phyloP scores from a whole-genome alignment of 2,329 filamentous ascomycete species.

The Cladosporium sphaerospermum region DNA sequence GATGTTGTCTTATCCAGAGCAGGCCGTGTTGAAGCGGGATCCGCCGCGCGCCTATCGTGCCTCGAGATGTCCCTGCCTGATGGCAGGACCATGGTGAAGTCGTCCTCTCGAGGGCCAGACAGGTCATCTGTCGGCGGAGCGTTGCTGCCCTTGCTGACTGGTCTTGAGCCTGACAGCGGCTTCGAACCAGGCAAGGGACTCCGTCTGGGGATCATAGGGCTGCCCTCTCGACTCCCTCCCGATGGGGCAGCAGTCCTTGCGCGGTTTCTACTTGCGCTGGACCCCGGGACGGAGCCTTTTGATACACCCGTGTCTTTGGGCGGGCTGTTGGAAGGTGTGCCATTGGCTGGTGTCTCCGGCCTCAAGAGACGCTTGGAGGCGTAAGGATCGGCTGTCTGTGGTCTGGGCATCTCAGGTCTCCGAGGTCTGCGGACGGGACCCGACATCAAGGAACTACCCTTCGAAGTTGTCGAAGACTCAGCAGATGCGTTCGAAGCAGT shows the following conservation, averaged over 20 bases:
- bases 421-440: slow-evolving; percentile 53
- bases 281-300: slow-evolving; percentile 23
- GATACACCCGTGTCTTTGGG: slow-evolving; percentile 29
- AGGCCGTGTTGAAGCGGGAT: slow-evolving; percentile 21
- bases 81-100: slow-evolving; percentile 44
- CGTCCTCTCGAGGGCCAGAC: slow-evolving; percentile 32
- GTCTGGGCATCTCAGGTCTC: slow-evolving; percentile 41
- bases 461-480: slow-evolving; percentile 26
- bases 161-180: slow-evolving; percentile 20
- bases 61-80: slow-evolving; percentile 17
- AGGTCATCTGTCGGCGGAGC: slow-evolving; percentile 18
- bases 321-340: slow-evolving; percentile 41
- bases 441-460: slow-evolving; percentile 46
- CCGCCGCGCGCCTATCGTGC: not conserved
- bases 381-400: slow-evolving; percentile 52
- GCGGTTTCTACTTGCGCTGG: slow-evolving; percentile 24
- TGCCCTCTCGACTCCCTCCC: slow-evolving; percentile 26
- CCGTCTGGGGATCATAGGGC: slow-evolving; percentile 23
- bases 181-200: slow-evolving; percentile 19
- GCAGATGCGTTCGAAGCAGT: slow-evolving; percentile 27
- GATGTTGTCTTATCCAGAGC: slow-evolving; percentile 34
- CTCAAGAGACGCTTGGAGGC: slow-evolving; percentile 32
- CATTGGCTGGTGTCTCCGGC: slow-evolving; percentile 41
- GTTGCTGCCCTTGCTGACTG: slow-evolving; percentile 29
- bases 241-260: slow-evolving; percentile 17